Evolutionary conservation across 805 yeast species (phyloP), one percentile per base, ranked within the genome.

Genomic region (Yueomyces sinensis): DNA sequence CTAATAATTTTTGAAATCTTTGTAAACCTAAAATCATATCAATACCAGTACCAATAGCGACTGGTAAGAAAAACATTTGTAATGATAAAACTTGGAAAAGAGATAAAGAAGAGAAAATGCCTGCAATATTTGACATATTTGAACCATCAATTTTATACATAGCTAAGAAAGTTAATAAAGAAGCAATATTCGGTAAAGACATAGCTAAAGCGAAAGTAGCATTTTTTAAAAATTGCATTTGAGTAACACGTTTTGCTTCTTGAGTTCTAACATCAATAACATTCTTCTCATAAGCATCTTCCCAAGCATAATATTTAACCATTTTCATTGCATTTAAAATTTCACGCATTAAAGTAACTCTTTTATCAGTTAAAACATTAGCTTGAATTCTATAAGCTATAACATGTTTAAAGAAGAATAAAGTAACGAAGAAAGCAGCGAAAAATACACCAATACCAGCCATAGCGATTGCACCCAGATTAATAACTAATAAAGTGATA

Each of bases 281-380:
- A 34, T 67, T 61, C 9, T 65, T 54, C 35, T 66, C 65, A 52
- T 83, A 87, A 1, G 95, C 86, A 23, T 65, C 65, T 58, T 87
- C 96, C 95, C 95, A 87, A 1, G 93, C 82, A 53, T 86, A 87
- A 53, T 70, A 81, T 60, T 87, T 87, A 54, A 87, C 82, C 62
- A 79, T 69, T 49, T 81, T 82, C 67, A 87, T 71, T 43, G 80
- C 74, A 49, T 70, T 74, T 42, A 87, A 63, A 20, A 84, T 72
- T 54, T 87, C 97, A 43, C 82, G 78, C 54, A 84, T 75, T 32
- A 72, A 65, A 32, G 74, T 66, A 17, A 87, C 83, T 49, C 97
- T 74, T 16, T 62, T 56, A 54, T 87, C 97, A 2, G 95, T 87
- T 46, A 61, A 70, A 2, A 58, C 59, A 37, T 73, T 74, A 9